Evolutionary conservation across 176 grass and related monocot species (phyloP).

Genomic region (Oryza glaberrima): DNA sequence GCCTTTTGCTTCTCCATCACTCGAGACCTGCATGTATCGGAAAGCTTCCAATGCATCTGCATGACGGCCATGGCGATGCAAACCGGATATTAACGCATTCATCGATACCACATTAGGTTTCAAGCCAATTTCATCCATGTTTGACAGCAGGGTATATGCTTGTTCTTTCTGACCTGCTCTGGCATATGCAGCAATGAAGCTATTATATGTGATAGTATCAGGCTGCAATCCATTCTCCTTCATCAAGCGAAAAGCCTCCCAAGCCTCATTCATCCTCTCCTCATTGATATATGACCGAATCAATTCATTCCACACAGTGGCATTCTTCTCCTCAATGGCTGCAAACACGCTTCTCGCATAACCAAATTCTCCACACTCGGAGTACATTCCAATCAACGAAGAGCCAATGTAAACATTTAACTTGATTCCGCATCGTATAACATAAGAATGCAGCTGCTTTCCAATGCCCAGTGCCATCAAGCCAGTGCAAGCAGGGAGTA

Average conservation of each 20-base stretch:
- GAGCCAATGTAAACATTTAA: constrained; percentile 67
- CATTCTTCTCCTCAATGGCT: constrained; percentile 53
- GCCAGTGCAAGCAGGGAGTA: constrained; percentile 64
- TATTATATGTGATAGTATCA: constrained; percentile 64
- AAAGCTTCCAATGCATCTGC: constrained; percentile 65
- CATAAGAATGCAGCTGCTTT: constrained; percentile 65
- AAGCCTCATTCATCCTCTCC: constrained; percentile 54
- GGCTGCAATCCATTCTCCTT: constrained; percentile 56
- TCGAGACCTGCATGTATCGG: constrained; percentile 54
- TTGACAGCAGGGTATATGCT: constrained; percentile 48
- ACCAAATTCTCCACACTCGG: constrained; percentile 51
- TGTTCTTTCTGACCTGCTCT: constrained; percentile 64
- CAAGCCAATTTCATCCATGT: constrained; percentile 38
- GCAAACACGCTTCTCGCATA: constrained; percentile 55
- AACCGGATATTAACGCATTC: constrained; percentile 65
- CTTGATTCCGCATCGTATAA: constrained; percentile 46
- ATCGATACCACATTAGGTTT: constrained; percentile 69
- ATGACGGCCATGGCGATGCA: constrained; percentile 54
- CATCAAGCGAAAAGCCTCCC: constrained; percentile 58
- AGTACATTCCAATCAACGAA: constrained; percentile 69
- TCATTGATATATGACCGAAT: constrained; percentile 59
- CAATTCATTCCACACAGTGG: constrained; percentile 67
- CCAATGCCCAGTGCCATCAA: constrained; percentile 52
- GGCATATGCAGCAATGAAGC: constrained; percentile 67
- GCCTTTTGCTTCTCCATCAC: constrained; percentile 17